Conservation (phyloP, 805 yeast genomes). For the Nakazawaea populi region DNA sequence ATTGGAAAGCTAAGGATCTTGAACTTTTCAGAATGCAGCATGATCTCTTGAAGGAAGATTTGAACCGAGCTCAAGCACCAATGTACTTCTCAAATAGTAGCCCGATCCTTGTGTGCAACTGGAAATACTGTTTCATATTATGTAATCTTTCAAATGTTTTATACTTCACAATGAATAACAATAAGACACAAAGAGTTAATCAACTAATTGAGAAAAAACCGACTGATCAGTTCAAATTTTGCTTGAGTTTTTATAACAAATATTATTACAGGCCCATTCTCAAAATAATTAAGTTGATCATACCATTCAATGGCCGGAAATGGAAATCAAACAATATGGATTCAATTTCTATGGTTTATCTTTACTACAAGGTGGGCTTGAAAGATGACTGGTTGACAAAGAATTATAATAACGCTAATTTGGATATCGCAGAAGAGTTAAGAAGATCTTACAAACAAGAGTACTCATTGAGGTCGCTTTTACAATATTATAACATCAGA, state of each 20-base stretch:
- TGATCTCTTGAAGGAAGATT: constrained; percentile 23
- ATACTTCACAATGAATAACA: constrained; percentile 49
- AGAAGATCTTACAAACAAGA: constrained; percentile 82
- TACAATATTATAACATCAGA: constrained; percentile 69
- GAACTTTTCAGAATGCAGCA: constrained; percentile 27
- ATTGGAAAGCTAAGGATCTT: constrained; percentile 4
- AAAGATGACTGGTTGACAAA: constrained; percentile 92
- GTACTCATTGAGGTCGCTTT: constrained; percentile 69
- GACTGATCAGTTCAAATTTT: constrained; percentile 52
- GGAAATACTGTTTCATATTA: constrained; percentile 41
- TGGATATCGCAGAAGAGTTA: constrained; percentile 69
- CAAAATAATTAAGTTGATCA: constrained; percentile 67
- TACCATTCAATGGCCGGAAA: constrained; percentile 88
- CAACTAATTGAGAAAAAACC: constrained; percentile 59
- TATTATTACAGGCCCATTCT: constrained; percentile 64
- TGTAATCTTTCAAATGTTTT: constrained; percentile 48
- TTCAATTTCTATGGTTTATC: constrained; percentile 76
- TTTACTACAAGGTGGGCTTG: constrained; percentile 65
- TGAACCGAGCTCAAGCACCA: constrained; percentile 15
- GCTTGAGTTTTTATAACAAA: constrained; percentile 54
- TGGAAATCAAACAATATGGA: constrained; percentile 96
- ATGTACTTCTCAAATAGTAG: constrained; percentile 11
- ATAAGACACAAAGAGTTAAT: constrained; percentile 69
- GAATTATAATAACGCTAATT: constrained; percentile 65
- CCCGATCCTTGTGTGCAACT: constrained; percentile 17